Percentiles rank a stretch among this genome's conserved stretches.
Evolutionary conservation across 495 filamentous ascomycete genomes (phyloP).

Genomic region (Hypoxylon rickii): DNA sequence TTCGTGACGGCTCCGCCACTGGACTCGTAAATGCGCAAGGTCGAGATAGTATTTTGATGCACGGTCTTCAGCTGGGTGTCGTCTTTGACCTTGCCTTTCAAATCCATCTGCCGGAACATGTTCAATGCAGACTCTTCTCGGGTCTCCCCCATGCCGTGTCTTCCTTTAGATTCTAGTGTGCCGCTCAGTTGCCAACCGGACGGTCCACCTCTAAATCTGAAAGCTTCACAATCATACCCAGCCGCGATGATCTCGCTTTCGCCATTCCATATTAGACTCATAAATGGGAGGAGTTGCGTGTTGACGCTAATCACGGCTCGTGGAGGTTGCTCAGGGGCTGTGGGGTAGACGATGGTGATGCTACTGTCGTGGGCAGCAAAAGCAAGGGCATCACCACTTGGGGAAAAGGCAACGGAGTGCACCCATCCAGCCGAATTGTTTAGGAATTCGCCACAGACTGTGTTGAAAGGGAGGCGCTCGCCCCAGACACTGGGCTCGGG

Average conservation of each 20-base stretch:
- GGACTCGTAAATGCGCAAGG: constrained; percentile 73
- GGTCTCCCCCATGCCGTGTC: constrained; percentile 54
- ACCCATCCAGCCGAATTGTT: constrained; percentile 98
- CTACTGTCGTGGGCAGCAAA: constrained; percentile 94
- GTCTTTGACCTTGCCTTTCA: constrained; percentile 86
- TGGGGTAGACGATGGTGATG: constrained; percentile 94
- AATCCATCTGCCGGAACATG: constrained; percentile 98
- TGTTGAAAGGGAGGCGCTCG: constrained; percentile 94
- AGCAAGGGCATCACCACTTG: constrained; percentile 86
- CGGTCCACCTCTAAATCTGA: constrained; percentile 81
- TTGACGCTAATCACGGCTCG: constrained; percentile 84
- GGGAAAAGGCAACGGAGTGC: constrained; percentile 87
- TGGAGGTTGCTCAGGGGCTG: constrained; percentile 87
- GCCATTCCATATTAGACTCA: constrained; percentile 87
- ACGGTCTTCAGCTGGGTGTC: constrained; percentile 94
- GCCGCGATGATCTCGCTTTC: constrained; percentile 95
- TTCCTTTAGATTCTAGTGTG: constrained; percentile 79
- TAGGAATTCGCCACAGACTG: constrained; percentile 92
- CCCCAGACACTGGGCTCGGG: constrained; percentile 93
- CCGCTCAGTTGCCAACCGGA: constrained; percentile 86
- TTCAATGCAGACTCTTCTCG: constrained; percentile 81
- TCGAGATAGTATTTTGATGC: constrained; percentile 96
- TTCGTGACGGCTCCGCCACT: constrained; percentile 67
- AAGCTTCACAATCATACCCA: constrained; percentile 94
- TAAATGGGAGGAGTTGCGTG: constrained; percentile 87